Evolutionary conservation across 139 green algal genomes (phyloP), one percentile per base, ranked within the genome.

Genomic region (Zygnema circumcarinatum): DNA sequence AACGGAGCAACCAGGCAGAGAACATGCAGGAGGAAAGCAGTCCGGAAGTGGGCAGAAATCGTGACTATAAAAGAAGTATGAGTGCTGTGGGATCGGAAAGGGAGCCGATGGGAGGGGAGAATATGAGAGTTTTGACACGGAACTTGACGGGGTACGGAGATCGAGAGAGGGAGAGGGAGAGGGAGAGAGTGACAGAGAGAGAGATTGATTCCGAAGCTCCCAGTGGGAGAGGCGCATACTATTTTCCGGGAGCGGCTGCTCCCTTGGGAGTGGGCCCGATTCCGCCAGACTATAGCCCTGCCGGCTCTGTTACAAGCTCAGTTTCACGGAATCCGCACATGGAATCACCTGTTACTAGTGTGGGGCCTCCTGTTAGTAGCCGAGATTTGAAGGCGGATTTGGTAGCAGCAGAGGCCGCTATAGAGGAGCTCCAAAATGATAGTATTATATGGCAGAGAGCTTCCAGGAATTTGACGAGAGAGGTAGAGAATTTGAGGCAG

Each of bases 391-490:
- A 33, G 25, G 81, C 31, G 21, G 81, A 87, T 40, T 74, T 87
- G 67, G 81, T 33, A n/a, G 81, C 81, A 32, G 81, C 81, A 20
- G 81, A 87, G 81, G 81, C 81, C 21, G 81, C 81, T 25, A 87
- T 87, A 36, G 81, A 87, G 38, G 81, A 87, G 67, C 81, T 87
- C 2, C 81, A 87, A 40, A 3, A 11, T 25, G 81, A 87, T 22
- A 76, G 33, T 52, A 35, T 87, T 42, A 67, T 35, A 33, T 87
- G 54, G 38, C 81, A 87, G 38, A 72, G 52, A 35, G 36, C 74
- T 32, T 76, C 81, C 40, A 29, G 81, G 2, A 87, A 87, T 33
- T 41, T 87, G 7, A 82, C 67, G 0, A n/a, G 67, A 0, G 81
- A 87, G 81, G 81, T 87, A 38, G 79, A 86, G 42, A 79, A 35